These are phyloP conservation scores for Chlorella sp. DNA, from an alignment of 139 green algal genomes.

Conservation along the genomic window DNA sequence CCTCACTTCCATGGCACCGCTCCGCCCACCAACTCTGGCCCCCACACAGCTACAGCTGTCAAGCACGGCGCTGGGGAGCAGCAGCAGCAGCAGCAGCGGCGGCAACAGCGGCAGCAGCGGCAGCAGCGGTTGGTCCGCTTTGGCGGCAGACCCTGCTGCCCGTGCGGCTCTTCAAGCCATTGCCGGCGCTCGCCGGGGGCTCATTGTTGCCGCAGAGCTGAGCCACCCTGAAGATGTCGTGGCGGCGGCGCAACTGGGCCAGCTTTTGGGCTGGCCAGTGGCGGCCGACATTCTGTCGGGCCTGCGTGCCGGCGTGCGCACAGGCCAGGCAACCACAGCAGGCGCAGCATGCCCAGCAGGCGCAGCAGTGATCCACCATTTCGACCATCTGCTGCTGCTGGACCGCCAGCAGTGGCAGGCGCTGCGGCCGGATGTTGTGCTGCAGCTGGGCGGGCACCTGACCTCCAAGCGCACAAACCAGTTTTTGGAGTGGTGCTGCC, in stretches of 20 bases:
- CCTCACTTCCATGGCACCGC: conserved; percentile 46
- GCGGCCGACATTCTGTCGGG: conserved; percentile 86
- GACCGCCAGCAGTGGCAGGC: conserved; percentile 56
- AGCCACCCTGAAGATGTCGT: conserved; percentile 56
- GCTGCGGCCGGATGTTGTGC: conserved; percentile 79
- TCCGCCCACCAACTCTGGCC: no score
- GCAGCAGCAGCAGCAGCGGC: background rate
- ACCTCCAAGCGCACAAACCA: conserved; percentile 87
- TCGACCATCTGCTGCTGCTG: conserved; percentile 84
- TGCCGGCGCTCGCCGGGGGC: conserved; percentile 51
- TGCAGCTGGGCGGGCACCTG: conserved; percentile 85
- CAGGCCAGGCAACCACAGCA: background rate
- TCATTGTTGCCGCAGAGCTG: conserved; percentile 88
- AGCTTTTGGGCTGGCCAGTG: conserved; percentile 85
- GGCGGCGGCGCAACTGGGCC: conserved; percentile 61
- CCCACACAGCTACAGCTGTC: background rate
- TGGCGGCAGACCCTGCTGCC: background rate
- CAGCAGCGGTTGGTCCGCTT: background rate
- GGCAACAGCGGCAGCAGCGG: background rate
- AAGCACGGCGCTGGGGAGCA: background rate
- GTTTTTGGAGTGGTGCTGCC: conserved; percentile 82
- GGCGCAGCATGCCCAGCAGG: background rate
- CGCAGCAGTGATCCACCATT: conserved; percentile 66
- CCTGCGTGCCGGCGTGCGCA: conserved; percentile 1
- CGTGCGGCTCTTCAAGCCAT: background rate